Evolutionary conservation across 2,329 filamentous ascomycete genomes (phyloP), one percentile per base, ranked within the genome.

Genomic region (Pseudocercospora cruenta): DNA sequence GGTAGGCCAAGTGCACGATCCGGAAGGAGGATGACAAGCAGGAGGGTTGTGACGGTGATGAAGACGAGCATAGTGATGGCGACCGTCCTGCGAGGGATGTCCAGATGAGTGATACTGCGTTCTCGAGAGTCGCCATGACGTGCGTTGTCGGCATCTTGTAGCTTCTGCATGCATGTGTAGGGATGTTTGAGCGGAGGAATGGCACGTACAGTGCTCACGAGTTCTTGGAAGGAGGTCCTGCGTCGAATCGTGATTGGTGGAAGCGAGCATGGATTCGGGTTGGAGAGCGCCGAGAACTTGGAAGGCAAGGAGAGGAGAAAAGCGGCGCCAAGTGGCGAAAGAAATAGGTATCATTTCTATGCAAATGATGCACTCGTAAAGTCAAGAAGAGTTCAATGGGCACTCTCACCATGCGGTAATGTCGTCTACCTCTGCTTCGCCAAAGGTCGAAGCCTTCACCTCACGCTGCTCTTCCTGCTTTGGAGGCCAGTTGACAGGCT

Each of bases 381-480:
- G 16, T 43, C 39, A 51, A 14, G 47, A 53, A 26, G 8, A 3
- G 47, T 14, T 16, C 21, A 19, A 7, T n/a, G 21, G 47, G 4
- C 10, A n/a, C 12, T 16, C 58, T 69, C 60, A 97, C 94, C 94
- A 97, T 22, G 93, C 93, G 36, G 93, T 97, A 72, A 97, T 97
- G 77, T 98, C 95, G 67, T 94, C 94, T 21, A 97, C 93, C 80
- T 98, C 95, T 0, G 93, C 94, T 81, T 98, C 94, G 16, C 94
- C 94, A 82, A 97, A 97, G 0, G 92, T 95, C 80, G 93, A 97
- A 63, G 87, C 93, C 83, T 96, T 97, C 19, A 87, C 92, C 68
- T 94, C 79, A 72, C 88, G 88, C 68, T 85, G 81, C 43, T 80
- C 81, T 59, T 85, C 84, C 60, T 63, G 59, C 62, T 71, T 68